Conservation (phyloP, 2,329 filamentous ascomycete species). For the Penicillium fuscoglaucum region DNA sequence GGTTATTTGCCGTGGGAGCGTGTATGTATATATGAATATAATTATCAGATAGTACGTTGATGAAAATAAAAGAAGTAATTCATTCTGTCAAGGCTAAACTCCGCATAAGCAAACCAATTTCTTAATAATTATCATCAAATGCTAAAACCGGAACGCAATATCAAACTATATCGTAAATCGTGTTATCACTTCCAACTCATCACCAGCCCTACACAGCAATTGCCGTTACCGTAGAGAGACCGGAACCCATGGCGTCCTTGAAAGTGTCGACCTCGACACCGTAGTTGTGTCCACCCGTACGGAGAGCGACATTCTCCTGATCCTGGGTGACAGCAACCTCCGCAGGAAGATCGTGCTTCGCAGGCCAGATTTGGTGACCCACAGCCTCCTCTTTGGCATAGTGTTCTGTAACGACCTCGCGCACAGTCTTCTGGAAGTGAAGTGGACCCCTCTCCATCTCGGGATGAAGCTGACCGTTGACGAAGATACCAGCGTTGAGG, state of each 20-base stretch:
- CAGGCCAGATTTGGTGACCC: slow-evolving; percentile 56
- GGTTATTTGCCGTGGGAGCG: too few relatives aligned
- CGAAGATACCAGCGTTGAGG: slow-evolving; percentile 60
- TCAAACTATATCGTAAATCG: not conserved
- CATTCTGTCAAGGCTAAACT: slow-evolving; percentile 2
- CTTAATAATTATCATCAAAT: not conserved
- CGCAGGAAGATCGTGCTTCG: slow-evolving; percentile 19
- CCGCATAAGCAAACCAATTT: not conserved
- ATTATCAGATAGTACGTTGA: not conserved
- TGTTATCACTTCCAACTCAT: not conserved
- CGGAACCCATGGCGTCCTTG: not conserved
- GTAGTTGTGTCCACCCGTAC: not conserved
- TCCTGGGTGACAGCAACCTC: not conserved
- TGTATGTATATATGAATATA: not conserved
- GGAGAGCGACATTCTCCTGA: not conserved
- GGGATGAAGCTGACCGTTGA: slow-evolving; percentile 65
- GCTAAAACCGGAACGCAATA: not conserved
- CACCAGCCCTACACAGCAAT: not conserved
- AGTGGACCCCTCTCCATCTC: slow-evolving; percentile 60
- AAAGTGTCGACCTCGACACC: not conserved
- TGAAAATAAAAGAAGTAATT: not conserved
- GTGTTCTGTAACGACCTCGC: slow-evolving; percentile 52
- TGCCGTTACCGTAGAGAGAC: not conserved
- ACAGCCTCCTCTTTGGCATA: slow-evolving; percentile 47
- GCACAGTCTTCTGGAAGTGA: slow-evolving; percentile 57